Conservation (phyloP, 179 eudicot species). For the Patellifolia procumbens region DNA sequence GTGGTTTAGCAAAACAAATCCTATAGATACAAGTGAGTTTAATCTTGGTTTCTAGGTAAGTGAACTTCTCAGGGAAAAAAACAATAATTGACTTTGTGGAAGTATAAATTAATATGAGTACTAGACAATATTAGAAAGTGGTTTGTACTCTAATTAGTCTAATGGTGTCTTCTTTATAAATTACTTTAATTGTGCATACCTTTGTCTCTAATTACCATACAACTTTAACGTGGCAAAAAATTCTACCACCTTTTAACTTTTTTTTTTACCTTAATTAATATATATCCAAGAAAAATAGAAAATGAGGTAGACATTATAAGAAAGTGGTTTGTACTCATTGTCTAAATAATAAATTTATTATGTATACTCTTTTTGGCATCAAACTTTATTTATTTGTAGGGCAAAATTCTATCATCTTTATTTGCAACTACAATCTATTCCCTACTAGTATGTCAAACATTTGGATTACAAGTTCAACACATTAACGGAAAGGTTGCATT, state of each 20-base stretch:
- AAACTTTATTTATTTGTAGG: conserved; percentile 47
- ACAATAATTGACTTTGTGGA: not conserved
- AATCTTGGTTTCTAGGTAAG: no score
- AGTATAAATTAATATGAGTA: conserved; percentile 5
- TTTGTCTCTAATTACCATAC: not conserved
- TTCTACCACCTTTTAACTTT: not conserved
- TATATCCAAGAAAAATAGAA: not conserved
- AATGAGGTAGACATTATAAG: conserved; percentile 14
- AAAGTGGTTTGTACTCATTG: conserved; percentile 32
- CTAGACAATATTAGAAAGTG: conserved; percentile 21
- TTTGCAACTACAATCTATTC: conserved; percentile 17
- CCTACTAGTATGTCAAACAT: conserved; percentile 34
- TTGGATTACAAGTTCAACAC: conserved; percentile 30
- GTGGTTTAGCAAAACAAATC: no score
- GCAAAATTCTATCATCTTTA: conserved; percentile 38
- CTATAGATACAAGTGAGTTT: no score
- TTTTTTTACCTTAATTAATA: not conserved
- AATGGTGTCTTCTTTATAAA: not conserved
- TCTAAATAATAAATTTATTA: conserved; percentile 13
- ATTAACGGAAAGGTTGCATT: conserved; percentile 27
- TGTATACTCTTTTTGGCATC: conserved; percentile 20
- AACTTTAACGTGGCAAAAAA: not conserved
- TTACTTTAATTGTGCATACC: not conserved
- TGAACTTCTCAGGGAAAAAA: not conserved
- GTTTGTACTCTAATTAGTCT: conserved; percentile 19